Evolutionary conservation across 805 yeast species (phyloP).

Genomic region (Wickerhamiella vanderwaltii): DNA sequence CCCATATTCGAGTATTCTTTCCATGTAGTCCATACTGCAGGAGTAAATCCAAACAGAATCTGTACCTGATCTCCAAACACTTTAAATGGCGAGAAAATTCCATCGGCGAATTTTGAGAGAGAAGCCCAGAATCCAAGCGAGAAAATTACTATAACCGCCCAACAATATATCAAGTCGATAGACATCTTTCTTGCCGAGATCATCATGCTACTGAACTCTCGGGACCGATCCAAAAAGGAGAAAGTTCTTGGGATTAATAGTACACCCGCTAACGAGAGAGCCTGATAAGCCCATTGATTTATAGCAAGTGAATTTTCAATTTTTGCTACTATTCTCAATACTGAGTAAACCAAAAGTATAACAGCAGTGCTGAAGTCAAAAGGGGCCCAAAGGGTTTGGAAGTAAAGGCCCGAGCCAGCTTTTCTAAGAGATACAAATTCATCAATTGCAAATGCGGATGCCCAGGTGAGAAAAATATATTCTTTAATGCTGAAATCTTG

Average conservation of each 20-base stretch:
- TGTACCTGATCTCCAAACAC: slow-evolving; percentile 42
- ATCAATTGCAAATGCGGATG: slow-evolving; percentile 38
- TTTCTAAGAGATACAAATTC: slow-evolving; percentile 33
- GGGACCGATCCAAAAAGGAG: slow-evolving; percentile 39
- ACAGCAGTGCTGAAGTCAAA: slow-evolving; percentile 35
- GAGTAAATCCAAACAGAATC: slow-evolving; percentile 46
- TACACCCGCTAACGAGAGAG: slow-evolving; percentile 33
- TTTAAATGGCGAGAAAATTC: slow-evolving; percentile 31
- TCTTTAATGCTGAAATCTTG: slow-evolving; percentile 24
- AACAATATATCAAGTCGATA: slow-evolving; percentile 38
- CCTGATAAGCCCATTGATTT: slow-evolving; percentile 21
- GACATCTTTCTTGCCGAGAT: slow-evolving; percentile 41
- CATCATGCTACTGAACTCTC: slow-evolving; percentile 40
- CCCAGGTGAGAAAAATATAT: slow-evolving; percentile 34
- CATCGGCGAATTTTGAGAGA: slow-evolving; percentile 37
- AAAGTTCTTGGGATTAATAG: slow-evolving; percentile 39
- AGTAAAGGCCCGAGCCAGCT: slow-evolving; percentile 37
- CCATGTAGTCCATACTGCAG: slow-evolving; percentile 50
- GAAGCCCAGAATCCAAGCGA: slow-evolving; percentile 45
- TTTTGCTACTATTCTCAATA: slow-evolving; percentile 19
- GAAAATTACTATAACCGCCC: slow-evolving; percentile 38
- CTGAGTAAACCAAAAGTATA: slow-evolving; percentile 29
- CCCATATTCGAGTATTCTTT: slow-evolving; percentile 37
- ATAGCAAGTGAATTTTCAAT: slow-evolving; percentile 2
- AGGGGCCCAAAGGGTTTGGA: slow-evolving; percentile 42